Base-by-base conservation (phyloP, 1,284 basidiomycete genomes). In the Microbotryomycetes sp. region DNA sequence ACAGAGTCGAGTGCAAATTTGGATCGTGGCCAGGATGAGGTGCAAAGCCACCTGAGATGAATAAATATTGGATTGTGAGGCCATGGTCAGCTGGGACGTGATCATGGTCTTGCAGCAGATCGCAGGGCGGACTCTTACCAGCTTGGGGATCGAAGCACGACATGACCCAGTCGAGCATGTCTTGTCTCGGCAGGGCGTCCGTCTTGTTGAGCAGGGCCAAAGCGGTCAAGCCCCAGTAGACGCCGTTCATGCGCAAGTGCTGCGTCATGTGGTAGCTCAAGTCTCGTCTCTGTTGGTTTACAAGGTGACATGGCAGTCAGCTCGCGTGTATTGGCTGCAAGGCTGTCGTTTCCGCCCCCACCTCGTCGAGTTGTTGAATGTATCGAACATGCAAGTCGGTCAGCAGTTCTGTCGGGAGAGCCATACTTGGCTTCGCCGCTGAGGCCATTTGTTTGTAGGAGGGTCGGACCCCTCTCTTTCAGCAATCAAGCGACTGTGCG, bases 221-320 rank as follows among this genome's bases (percentile, higher is more conserved):
- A 0, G 94, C 91, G 0, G 88, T 90, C 27, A 94, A 79, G 11
- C 91, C 94, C 94, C 94, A 99, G 76, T 97, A 98, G 18, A 97
- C 81, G 9, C 92, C 94, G 75, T 97, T 98, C 77, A 97, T 81
- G 9, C 94, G 89, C 7, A 98, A 81, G 76, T 98, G 94, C 7
- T 91, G 82, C 0, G 93, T 96, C 49, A 94, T 81, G 75, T 97
- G 90, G 78, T 97, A 98, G 1, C 83, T 81, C n/a, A 94, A 80
- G 69, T 91, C 83, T 65, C 86, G 85, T 75, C 82, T 86, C 89
- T 91, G 73, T 48, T 11, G 9, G 35, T 41, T 9, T 18, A 41
- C 18, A 41, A 41, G 35, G 11, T 18, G 9, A 41, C 18, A 41
- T 41, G 35, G 18, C 18, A 18, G 35, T 18, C 35, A 9, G 27